Conservation (phyloP, 495 filamentous ascomycete species). For the Schizothecium vesticola region DNA sequence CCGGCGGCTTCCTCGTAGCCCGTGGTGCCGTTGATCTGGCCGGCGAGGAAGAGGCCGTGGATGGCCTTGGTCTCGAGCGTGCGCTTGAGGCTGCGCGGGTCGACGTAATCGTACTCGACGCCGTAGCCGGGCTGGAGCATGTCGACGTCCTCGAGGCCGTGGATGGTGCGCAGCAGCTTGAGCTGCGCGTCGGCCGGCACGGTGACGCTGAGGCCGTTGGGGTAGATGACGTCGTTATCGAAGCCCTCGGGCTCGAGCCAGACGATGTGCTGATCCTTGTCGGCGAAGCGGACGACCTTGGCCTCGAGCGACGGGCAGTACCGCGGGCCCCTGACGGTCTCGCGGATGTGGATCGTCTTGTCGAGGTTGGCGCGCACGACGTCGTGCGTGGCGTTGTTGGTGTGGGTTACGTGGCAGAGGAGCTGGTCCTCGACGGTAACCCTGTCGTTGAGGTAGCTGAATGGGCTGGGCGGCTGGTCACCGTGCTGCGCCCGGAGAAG, state of each 20-base stretch:
- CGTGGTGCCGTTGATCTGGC: conserved; percentile 97
- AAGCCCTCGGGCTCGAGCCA: conserved; percentile 98
- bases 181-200: conserved; percentile 82
- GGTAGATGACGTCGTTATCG: conserved; percentile 85
- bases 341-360: conserved; percentile 91
- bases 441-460: conserved; percentile 78
- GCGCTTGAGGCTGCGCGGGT: conserved; percentile 77
- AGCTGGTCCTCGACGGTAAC: conserved; percentile 79
- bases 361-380: conserved; percentile 81
- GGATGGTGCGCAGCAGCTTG: conserved; percentile 74
- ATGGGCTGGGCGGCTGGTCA: conserved; percentile 81
- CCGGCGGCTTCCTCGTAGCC: conserved; percentile 97
- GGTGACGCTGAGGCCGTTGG: conserved; percentile 96
- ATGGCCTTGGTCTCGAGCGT: conserved; percentile 94
- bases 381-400: conserved; percentile 76
- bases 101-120: conserved; percentile 98
- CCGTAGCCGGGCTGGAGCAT: conserved; percentile 98
- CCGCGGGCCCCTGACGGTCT: conserved; percentile 87
- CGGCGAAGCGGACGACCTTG: conserved; percentile 81
- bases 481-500: conserved; percentile 66
- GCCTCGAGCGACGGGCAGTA: conserved; percentile 96
- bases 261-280: conserved; percentile 75
- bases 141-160: conserved; percentile 76
- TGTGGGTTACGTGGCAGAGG: conserved; percentile 75
- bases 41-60: conserved; percentile 82